Percentiles rank a stretch among this genome's conserved stretches.
phyloP scores from a whole-genome alignment of 2,329 filamentous ascomycete species.

The Xylaria sp. region DNA sequence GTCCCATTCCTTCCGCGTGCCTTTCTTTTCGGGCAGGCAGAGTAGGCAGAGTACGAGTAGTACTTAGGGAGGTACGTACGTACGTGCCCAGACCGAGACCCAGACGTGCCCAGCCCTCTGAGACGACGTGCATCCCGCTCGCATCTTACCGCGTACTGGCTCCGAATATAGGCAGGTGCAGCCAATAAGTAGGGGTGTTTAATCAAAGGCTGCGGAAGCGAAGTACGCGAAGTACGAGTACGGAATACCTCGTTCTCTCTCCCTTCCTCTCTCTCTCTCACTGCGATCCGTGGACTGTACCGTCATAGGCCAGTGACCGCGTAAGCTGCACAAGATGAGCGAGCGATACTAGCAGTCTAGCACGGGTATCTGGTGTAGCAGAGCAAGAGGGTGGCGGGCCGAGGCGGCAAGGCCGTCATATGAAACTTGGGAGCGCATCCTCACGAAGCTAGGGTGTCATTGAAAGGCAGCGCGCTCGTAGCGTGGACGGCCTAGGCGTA shows the following conservation, averaged over 20 bases:
- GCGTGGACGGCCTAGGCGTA: too few relatives aligned
- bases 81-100: too few relatives aligned
- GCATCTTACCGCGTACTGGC: conserved; percentile 11
- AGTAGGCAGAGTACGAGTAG: neutral
- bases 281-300: too few relatives aligned
- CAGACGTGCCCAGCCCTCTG: too few relatives aligned
- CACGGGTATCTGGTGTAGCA: neutral
- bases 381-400: neutral
- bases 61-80: too few relatives aligned
- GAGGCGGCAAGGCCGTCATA: neutral
- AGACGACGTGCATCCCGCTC: neutral
- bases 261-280: too few relatives aligned
- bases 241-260: too few relatives aligned
- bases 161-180: conserved; percentile 17
- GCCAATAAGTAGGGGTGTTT: neutral
- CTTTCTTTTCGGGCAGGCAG: neutral
- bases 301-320: neutral
- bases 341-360: neutral
- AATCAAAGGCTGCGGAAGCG: neutral
- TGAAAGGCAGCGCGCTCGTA: conserved; percentile 15
- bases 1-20: neutral
- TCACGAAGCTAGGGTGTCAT: conserved; percentile 23
- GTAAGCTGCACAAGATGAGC: neutral
- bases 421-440: neutral
- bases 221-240: neutral